Base-by-base conservation (phyloP, 257 asterid species). In the Nicotiana benthamiana region DNA sequence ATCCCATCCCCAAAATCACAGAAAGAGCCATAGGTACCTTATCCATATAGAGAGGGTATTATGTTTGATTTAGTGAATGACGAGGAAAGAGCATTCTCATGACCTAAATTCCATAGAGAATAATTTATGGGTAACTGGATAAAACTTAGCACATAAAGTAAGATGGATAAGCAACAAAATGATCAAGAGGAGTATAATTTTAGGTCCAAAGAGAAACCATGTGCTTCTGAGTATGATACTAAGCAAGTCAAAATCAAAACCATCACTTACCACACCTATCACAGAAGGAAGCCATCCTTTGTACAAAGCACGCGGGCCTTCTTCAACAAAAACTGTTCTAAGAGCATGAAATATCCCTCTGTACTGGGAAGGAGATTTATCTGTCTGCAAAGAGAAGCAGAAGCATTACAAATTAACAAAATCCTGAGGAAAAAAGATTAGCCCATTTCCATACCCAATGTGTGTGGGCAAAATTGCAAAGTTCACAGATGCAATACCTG, bases 201-300 rank as follows among this genome's bases (percentile, higher is more conserved):
- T 72, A 24, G 61, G 60, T 22, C 7, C 15, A 48, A 26, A 51
- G 61, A 48, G 43, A 48, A 74, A 26, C 0, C 62, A 48, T 4
- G 79, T 48, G 79, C 79, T 9, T 48, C 79, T 48, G 16, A 74
- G 26, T 74, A 18, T 74, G 43, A 74, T 46, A 24, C 1, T 8
- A 74, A 74, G 43, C 9, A 48, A 16, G 79, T 48, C 0, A 26
- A 9, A 24, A 74, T 74, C 43, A 74, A 76, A 64, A 13, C 27
- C 53, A 72, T 84, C 81, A 89, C 99, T 91, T 90, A 95, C 99
- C 30, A 96, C 99, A 83, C 99, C 99, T 67, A 96, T 96, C 61
- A 96, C 98, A 76, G 98, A 96, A 81, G 99, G 98, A 87, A 96
- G 97, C 99, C 99, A 96, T 40, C 99, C 99, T 93, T 90, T 96